Base-by-base conservation (phyloP, 169 alveolate species). In the Cryptosporidium tyzzeri region DNA sequence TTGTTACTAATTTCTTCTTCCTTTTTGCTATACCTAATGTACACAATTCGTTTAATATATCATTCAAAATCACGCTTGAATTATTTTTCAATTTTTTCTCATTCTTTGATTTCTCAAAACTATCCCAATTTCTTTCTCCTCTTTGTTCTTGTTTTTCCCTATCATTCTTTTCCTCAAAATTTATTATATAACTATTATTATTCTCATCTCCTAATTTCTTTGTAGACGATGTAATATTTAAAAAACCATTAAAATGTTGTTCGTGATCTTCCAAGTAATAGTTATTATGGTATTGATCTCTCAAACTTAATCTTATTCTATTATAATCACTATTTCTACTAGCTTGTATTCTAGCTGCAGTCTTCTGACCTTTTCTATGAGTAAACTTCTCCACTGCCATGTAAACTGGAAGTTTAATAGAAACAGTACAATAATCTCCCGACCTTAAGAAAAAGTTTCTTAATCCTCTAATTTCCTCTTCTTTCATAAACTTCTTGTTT, bases 361-460 rank as follows among this genome's bases (percentile, higher is more conserved):
- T 62, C 70, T 80, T 80, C 67, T 80, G 89, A 18, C 89, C 89
- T 37, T 80, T 80, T 62, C 89, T 59, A 62, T 80, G 89, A 39
- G 75, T 80, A 31, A 80, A 80, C 44, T 80, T 80, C 50, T 80
- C 70, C n/a, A 80, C 59, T 45, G 89, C 89, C 89, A 80, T 44
- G 55, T 80, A 80, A 37, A 80, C 69, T 23, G 89, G 89, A 12
- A 80, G 70, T 23, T 80, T 62, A 26, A 80, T 65, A 18, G 74
- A 39, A 33, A 65, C 74, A 33, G 33, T 59, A 35, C 89, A 80
- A n/a, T 62, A 80, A n/a, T 80, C 89, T 14, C 75, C 75, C 2
- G 80, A 62, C 7, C 31, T 31, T 26, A 80, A 33, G 45, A 80
- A n/a, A 6, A 59, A 23, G 12, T 39, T 80, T 35, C 67, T 59